phyloP scores from a whole-genome alignment of 371 early-diverging fungal species.

The Apophysomyces ossiformis region DNA sequence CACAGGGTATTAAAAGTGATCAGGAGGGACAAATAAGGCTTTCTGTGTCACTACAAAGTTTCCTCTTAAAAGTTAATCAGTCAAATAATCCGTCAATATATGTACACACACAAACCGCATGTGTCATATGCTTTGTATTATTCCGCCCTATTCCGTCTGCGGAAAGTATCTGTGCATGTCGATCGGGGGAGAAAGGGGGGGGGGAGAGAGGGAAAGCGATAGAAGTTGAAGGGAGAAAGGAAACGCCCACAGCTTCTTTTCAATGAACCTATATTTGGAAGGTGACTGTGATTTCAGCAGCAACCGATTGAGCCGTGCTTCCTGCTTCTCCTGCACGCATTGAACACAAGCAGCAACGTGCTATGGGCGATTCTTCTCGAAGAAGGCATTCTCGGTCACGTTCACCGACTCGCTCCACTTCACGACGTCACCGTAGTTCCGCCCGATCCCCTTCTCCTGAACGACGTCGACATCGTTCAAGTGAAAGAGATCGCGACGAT shows the following conservation, averaged over 20 bases:
- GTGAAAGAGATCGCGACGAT: background rate
- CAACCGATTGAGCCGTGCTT: constrained; percentile 7
- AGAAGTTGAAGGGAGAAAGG: no score
- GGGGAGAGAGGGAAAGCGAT: background rate
- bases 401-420: constrained; percentile 1
- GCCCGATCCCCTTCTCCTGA: background rate
- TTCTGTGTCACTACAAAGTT: constrained; percentile 2
- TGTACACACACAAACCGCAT: background rate
- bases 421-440: constrained; percentile 1
- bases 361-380: constrained; percentile 16
- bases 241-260: background rate
- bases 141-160: background rate
- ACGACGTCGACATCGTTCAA: constrained; percentile 4
- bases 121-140: background rate
- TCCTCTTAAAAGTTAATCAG: constrained; percentile 5
- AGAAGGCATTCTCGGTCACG: constrained; percentile 14
- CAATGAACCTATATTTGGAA: constrained; percentile 7
- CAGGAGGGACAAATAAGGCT: constrained; percentile 10
- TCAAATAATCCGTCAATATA: constrained; percentile 2
- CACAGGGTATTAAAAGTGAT: constrained; percentile 9
- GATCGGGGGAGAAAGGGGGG: background rate
- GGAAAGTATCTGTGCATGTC: background rate
- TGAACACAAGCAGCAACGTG: background rate
- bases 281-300: constrained; percentile 9
- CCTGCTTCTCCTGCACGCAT: background rate